Base-by-base conservation (phyloP, 1,284 basidiomycete species). In the Puccinia hordei region DNA sequence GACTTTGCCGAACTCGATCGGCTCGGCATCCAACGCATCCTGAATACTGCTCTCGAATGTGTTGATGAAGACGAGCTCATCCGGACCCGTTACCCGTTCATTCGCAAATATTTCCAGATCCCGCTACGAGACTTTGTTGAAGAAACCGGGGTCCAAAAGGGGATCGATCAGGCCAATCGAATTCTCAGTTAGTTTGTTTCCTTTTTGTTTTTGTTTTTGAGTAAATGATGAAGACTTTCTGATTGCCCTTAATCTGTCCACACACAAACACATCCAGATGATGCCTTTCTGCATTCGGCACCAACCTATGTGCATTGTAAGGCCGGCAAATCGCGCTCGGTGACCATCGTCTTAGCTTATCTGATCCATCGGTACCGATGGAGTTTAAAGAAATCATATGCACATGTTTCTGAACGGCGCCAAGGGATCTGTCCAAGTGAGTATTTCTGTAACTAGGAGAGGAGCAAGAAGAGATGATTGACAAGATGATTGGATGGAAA, bases 301-400 rank as follows among this genome's bases (percentile, higher is more conserved):
- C 92, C 95, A 0, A 92, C 92, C 0, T 98, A 97, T 84, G 94
- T 98, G 17, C 96, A 98, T 86, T 98, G 95, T 87, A 95, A 94
- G 87, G 95, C 93, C 1, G 96, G 95, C 41, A 98, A 95, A 87
- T 95, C 93, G 0, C 91, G 96, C 22, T 95, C 93, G 0, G 95
- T 98, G n/a, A 97, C 94, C 0, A 93, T 94, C 12, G 95, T 98
- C 55, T 93, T 99, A 87, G 96, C 94, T 0, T 98, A 97, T 85
- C 91, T 99, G 73, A 98, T 99, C 82, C 94, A 97, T 74, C 65
- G 73, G 77, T 83, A 97, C 84, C 93, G 94, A 83, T 98, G 95
- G 95, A 92, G 94, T 10, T 89, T 98, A 71, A 92, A 93, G 41
- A 90, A 90, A 73, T 93, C 95, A 0, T 98, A 98, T 85, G 88